phyloP scores from a whole-genome alignment of 345 rosid species.

The Hypericum perforatum region DNA sequence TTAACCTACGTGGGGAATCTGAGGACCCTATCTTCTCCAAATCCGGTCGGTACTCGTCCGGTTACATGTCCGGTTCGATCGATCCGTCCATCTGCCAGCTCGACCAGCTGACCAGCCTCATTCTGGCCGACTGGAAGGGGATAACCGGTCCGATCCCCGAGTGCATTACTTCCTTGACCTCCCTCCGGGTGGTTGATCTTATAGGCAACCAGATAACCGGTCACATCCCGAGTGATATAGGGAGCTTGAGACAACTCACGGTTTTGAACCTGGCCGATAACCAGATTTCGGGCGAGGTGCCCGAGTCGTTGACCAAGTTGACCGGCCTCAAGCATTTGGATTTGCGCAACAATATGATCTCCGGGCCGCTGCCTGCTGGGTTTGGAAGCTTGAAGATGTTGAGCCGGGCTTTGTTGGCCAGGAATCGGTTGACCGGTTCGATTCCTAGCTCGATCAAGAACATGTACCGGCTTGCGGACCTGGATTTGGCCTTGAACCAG shows the following conservation, averaged over 20 bases:
- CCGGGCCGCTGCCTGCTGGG: slow-evolving; percentile 56
- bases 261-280: slow-evolving; percentile 82
- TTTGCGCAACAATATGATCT: slow-evolving; percentile 47
- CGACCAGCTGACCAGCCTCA: slow-evolving; percentile 44
- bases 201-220: slow-evolving; percentile 71
- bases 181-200: slow-evolving; percentile 69
- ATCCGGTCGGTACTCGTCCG: slow-evolving; percentile 45
- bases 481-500: slow-evolving; percentile 61
- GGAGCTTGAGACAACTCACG: slow-evolving; percentile 45
- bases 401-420: slow-evolving; percentile 58
- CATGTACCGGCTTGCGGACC: slow-evolving; percentile 63
- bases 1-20: slow-evolving; percentile 84
- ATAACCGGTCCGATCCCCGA: slow-evolving; percentile 61
- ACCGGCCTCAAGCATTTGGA: slow-evolving; percentile 61
- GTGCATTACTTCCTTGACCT: slow-evolving; percentile 47
- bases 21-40: slow-evolving; percentile 71
- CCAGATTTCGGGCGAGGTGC: slow-evolving; percentile 53
- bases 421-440: slow-evolving; percentile 64
- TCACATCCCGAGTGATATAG: slow-evolving; percentile 48
- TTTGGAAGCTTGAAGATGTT: slow-evolving; percentile 66
- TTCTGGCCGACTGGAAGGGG: slow-evolving; percentile 84
- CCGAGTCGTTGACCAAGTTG: slow-evolving; percentile 50
- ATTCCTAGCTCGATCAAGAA: slow-evolving; percentile 56
- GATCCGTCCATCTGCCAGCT: slow-evolving; percentile 67
- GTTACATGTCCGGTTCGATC: slow-evolving; percentile 79